Evolutionary conservation across 2,329 filamentous ascomycete species (phyloP).

Genomic region (Gaeumannomyces sp.): DNA sequence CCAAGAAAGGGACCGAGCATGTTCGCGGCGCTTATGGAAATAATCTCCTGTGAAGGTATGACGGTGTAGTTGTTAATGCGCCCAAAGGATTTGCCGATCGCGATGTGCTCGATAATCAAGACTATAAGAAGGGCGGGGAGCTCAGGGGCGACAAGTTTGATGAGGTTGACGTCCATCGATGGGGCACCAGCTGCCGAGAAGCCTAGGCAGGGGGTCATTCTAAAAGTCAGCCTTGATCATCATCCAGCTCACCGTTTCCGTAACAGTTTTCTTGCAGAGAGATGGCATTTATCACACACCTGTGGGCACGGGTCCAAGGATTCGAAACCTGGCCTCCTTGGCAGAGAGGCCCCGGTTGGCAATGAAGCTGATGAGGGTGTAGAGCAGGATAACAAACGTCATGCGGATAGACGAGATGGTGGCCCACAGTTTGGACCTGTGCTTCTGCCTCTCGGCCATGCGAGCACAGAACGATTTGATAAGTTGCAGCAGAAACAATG

Average conservation of each 20-base stretch:
- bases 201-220: slow-evolving; percentile 35
- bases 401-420: slow-evolving; percentile 63
- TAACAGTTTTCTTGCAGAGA: no score
- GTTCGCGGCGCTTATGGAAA: slow-evolving; percentile 88
- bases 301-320: slow-evolving; percentile 71
- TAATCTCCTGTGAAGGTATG: slow-evolving; percentile 90
- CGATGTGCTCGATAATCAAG: slow-evolving; percentile 93
- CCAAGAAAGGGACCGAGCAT: slow-evolving; percentile 87
- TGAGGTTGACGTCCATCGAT: slow-evolving; percentile 56
- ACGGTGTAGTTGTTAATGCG: slow-evolving; percentile 97
- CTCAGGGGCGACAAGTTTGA: slow-evolving; percentile 62
- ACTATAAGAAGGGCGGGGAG: slow-evolving; percentile 86
- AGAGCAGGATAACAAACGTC: slow-evolving; percentile 73
- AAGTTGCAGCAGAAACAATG: slow-evolving; percentile 58
- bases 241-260: neutral
- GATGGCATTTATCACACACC: slow-evolving; percentile 35
- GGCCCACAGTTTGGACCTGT: slow-evolving; percentile 7
- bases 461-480: slow-evolving; percentile 55
- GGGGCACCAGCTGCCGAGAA: slow-evolving; percentile 79
- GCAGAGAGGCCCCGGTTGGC: slow-evolving; percentile 60
- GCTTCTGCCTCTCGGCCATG: slow-evolving; percentile 49
- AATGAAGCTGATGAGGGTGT: slow-evolving; percentile 81
- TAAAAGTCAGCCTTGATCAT: slow-evolving; percentile 3
- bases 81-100: slow-evolving; percentile 94
- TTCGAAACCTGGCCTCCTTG: slow-evolving; percentile 58